A percentile compares a stretch with the other conserved stretches of the same genome.
These are phyloP conservation scores for Yamadazyma trypodendri DNA, from an alignment of 1,139 yeast genomes.

Conservation along the genomic window DNA sequence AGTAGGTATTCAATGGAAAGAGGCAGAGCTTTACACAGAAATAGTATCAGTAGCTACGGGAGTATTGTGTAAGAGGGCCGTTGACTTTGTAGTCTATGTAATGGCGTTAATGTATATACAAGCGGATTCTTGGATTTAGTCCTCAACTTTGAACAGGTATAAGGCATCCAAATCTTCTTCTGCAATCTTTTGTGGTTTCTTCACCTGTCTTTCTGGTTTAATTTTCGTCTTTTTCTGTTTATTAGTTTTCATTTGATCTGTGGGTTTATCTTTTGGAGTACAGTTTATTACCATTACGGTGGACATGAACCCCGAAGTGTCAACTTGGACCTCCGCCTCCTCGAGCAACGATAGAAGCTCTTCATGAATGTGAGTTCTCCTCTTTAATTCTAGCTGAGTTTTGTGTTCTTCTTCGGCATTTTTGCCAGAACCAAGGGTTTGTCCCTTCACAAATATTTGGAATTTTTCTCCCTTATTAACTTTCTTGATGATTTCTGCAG, in stretches of 20 bases:
- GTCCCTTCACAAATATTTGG: slow-evolving; percentile 28
- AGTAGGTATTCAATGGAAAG: slow-evolving; percentile 14
- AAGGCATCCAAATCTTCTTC: slow-evolving; percentile 43
- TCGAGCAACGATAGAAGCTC: slow-evolving; percentile 26
- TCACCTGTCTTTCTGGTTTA: slow-evolving; percentile 10
- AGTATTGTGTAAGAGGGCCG: slow-evolving; percentile 12
- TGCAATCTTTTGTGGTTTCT: slow-evolving; percentile 11
- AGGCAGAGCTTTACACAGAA: slow-evolving; percentile 11
- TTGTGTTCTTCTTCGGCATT: slow-evolving; percentile 10
- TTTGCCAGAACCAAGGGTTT: slow-evolving; percentile 11
- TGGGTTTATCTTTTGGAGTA: slow-evolving; percentile 13
- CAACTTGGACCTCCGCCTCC: slow-evolving; percentile 29
- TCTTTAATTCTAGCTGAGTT: slow-evolving; percentile 27
- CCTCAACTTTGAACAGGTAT: slow-evolving; percentile 44
- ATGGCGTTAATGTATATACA: not conserved
- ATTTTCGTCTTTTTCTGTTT: slow-evolving; percentile 18
- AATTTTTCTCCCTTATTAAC: slow-evolving; percentile 36
- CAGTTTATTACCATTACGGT: slow-evolving; percentile 21
- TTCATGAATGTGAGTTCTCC: slow-evolving; percentile 29
- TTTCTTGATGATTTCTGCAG: slow-evolving; percentile 31
- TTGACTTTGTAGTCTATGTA: not conserved
- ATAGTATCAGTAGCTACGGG: slow-evolving; percentile 11
- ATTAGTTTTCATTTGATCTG: slow-evolving; percentile 9
- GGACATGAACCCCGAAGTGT: slow-evolving; percentile 30
- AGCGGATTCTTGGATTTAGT: slow-evolving; percentile 14